phyloP scores from a whole-genome alignment of 768 basidiomycete species.

The Psilocybe tampanensis region DNA sequence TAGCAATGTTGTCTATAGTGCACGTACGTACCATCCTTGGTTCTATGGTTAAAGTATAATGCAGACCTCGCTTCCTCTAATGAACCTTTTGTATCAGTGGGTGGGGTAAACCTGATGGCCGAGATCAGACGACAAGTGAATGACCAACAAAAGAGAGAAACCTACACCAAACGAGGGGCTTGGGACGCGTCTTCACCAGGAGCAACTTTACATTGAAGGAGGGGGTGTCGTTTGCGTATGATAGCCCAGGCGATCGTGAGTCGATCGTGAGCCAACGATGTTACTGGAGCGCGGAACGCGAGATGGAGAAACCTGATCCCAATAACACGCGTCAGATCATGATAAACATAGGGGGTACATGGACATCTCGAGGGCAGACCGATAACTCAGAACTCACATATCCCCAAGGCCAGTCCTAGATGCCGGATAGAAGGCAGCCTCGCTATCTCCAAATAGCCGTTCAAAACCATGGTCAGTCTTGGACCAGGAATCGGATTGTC shows the following conservation, averaged over 20 bases:
- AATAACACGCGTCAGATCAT: too few relatives aligned
- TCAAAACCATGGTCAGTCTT: conserved; percentile 10
- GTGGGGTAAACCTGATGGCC: background rate
- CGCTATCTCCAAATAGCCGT: conserved; percentile 31
- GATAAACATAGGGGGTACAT: too few relatives aligned
- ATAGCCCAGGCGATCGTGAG: conserved; percentile 59
- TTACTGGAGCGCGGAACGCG: conserved; percentile 27
- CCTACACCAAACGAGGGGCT: conserved; percentile 43
- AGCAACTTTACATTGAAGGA: conserved; percentile 50
- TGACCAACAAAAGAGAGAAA: background rate
- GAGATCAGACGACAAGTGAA: background rate
- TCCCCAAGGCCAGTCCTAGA: conserved; percentile 34
- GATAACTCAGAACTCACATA: conserved; percentile 28
- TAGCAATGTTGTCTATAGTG: too few relatives aligned
- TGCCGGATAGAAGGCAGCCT: conserved; percentile 32
- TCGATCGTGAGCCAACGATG: conserved; percentile 30
- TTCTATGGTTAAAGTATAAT: background rate
- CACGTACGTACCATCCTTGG: background rate
- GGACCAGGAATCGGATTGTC: too few relatives aligned
- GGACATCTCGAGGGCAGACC: background rate
- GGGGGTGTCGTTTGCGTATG: conserved; percentile 55
- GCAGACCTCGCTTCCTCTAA: background rate
- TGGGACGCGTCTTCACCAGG: conserved; percentile 35
- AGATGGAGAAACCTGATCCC: conserved; percentile 31
- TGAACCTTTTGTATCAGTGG: background rate